Conservation (phyloP, 768 basidiomycete genomes). For the Boletellus sp. region DNA sequence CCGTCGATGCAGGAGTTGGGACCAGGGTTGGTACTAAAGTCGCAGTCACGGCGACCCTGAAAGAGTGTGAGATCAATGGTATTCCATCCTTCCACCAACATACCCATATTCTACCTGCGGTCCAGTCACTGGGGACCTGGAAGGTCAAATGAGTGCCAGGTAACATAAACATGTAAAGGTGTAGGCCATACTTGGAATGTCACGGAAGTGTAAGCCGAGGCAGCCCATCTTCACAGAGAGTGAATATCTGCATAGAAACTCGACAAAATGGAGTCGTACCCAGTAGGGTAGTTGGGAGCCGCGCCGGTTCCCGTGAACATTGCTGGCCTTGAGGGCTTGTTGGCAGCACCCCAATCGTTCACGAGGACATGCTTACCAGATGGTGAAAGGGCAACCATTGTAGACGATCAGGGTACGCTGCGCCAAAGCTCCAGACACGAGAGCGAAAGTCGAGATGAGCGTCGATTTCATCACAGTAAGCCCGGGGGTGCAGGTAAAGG, state of each 20-base stretch:
- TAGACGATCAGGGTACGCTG: conserved; percentile 58
- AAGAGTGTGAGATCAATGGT: background rate
- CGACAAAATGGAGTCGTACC: conserved; percentile 33
- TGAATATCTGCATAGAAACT: conserved; percentile 1
- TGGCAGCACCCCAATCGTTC: background rate
- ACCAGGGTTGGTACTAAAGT: conserved; percentile 52
- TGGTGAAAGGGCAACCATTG: conserved; percentile 65
- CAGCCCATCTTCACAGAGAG: conserved; percentile 30
- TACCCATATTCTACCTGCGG: conserved; percentile 63
- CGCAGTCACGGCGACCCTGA: conserved; percentile 54
- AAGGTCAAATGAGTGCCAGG: background rate
- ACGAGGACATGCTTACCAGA: conserved; percentile 46
- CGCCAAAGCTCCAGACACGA: conserved; percentile 33
- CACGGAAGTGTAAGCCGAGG: conserved; percentile 23
- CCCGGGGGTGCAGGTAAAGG: background rate
- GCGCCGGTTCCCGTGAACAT: conserved; percentile 59
- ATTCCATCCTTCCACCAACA: background rate
- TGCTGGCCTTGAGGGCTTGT: conserved; percentile 40
- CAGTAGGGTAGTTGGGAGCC: conserved; percentile 41
- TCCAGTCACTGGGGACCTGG: conserved; percentile 61
- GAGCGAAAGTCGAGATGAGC: conserved; percentile 25
- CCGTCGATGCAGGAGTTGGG: conserved; percentile 58
- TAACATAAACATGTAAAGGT: background rate
- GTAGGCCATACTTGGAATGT: conserved; percentile 22
- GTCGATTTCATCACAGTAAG: conserved; percentile 22